Evolutionary conservation across 345 rosid genomes (phyloP), one percentile per base, ranked within the genome.

Genomic region (Garcia nutans): DNA sequence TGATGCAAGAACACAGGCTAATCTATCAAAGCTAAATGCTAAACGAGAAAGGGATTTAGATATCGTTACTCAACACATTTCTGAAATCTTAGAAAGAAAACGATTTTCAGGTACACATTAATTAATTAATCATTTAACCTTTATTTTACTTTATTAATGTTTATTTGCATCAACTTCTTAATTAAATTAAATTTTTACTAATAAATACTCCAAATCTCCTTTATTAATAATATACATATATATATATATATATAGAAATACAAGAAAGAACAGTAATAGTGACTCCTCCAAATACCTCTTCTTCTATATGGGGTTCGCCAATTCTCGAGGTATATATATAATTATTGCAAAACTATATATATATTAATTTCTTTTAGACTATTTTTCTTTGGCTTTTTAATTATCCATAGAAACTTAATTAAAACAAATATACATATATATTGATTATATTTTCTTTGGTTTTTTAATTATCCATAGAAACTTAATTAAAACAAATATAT

Each of bases 1-100:
- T 15, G 91, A 87, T 72, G 86, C 91, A 54, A 87, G 91, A 79
- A 89, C 92, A 68, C 88, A 86, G 22, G 76, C 89, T 20, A 86
- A 88, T 75, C 84, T 87, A 73, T 79, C 85, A 24, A 90, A 84
- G 78, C 74, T 90, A 33, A 86, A 80, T 17, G 86, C 86, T 72
- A 75, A 24, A 26, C 79, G 83, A 69, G 47, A 70, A 20, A 83
- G 81, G 74, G 84, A 87, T 70, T 64, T 79, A 12, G 71, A 84
- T 54, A 77, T 84, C 15, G 19, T 83, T 71, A 79, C 81, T 23
- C 76, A 78, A 58, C 81, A 86, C 74, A 47, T 87, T 62, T 84
- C 87, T 13, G 83, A 79, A 54, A 80, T 86, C 49, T 44, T 80
- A 2, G 82, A 79, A 79, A 89, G 85, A 83, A 80, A 37, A 77